Evolutionary conservation across 164 flowering plant species (phyloP).

Genomic region (Tetrastigma voinierianum): DNA sequence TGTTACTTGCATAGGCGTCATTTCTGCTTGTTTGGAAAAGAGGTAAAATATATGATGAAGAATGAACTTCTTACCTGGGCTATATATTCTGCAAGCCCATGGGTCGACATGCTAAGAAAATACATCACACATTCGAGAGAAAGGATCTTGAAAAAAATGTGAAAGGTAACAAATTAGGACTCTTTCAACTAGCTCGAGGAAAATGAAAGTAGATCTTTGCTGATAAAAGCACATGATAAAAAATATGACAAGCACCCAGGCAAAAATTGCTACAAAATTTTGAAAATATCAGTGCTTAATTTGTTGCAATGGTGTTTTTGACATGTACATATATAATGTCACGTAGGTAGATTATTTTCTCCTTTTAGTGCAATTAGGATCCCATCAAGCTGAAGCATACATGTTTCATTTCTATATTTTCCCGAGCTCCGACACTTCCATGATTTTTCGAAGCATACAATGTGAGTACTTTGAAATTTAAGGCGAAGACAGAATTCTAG

Average conservation of each 20-base stretch:
- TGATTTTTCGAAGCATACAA: neutral
- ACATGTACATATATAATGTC: no score
- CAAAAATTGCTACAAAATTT: no score
- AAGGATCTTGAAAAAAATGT: no score
- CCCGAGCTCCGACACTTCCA: neutral
- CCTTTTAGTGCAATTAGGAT: no score
- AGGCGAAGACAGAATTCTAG: no score
- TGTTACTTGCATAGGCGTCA: neutral
- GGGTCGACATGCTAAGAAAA: no score
- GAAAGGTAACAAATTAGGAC: no score
- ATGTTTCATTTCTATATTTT: neutral
- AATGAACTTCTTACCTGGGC: constrained; percentile 40
- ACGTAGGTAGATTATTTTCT: neutral
- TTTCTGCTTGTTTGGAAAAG: neutral
- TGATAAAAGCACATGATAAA: neutral
- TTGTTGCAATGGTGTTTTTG: constrained; percentile 24
- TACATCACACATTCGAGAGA: no score
- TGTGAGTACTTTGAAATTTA: no score
- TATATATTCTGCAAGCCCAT: constrained; percentile 93
- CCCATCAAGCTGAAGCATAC: neutral
- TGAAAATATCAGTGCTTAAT: no score
- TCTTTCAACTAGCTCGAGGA: neutral
- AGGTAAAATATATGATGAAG: constrained; percentile 7
- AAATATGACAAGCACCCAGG: neutral
- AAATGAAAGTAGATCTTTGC: no score